These are phyloP conservation scores for Multifurca ochricompacta DNA, from an alignment of 768 basidiomycete genomes.

Conservation along the genomic window DNA sequence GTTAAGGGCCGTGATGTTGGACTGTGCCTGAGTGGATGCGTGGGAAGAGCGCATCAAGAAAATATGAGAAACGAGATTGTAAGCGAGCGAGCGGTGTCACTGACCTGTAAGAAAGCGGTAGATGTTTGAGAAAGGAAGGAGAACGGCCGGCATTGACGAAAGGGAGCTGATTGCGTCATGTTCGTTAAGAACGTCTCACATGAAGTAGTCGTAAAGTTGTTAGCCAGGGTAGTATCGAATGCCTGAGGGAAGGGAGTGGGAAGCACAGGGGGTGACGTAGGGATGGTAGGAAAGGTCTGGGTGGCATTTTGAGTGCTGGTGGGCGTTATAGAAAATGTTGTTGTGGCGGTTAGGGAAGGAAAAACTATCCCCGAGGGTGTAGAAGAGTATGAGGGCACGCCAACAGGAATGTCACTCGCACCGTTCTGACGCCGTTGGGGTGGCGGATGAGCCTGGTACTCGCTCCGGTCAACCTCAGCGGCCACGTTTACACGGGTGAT, in stretches of 20 bases:
- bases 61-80: constrained; percentile 11
- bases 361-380: not conserved
- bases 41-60: constrained; percentile 11
- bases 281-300: constrained; percentile 38
- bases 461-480: constrained; percentile 1
- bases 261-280: constrained; percentile 41
- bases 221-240: constrained; percentile 52
- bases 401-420: not conserved
- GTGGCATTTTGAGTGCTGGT: constrained; percentile 22
- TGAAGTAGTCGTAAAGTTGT: constrained; percentile 55
- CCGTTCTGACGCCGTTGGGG: constrained; percentile 9
- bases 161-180: constrained; percentile 55
- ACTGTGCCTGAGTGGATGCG: constrained; percentile 46
- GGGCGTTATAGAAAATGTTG: constrained; percentile 22
- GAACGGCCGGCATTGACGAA: constrained; percentile 72
- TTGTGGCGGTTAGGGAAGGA: constrained; percentile 17
- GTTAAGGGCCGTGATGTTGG: constrained; percentile 55
- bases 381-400: not conserved
- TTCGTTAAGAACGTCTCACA: constrained; percentile 70
- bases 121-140: constrained; percentile 57
- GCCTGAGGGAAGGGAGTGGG: constrained; percentile 77
- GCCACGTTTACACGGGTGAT: constrained; percentile 16
- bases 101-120: constrained; percentile 44
- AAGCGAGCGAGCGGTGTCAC: constrained; percentile 14
- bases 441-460: not conserved